These are phyloP conservation scores for Boletus huronensis DNA, from an alignment of 768 basidiomycete genomes.

Conservation along the genomic window DNA sequence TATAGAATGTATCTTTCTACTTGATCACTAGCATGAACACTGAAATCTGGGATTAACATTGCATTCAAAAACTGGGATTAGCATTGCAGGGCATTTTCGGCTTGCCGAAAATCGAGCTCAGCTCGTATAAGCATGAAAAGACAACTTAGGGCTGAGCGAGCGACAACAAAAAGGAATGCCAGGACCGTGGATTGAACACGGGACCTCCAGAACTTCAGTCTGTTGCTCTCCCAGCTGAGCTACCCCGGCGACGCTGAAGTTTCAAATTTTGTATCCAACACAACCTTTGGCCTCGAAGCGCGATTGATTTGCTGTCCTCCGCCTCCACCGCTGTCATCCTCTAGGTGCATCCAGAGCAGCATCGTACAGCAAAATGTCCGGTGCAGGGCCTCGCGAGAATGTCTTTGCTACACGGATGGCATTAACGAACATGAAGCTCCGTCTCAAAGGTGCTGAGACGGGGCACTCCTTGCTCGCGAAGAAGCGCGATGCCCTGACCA, in stretches of 20 bases:
- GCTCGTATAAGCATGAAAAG: no score
- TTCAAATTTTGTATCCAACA: rapidly evolving
- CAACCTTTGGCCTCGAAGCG: no score
- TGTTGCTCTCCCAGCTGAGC: conserved; percentile 77
- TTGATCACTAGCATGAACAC: no score
- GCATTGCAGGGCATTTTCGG: no score
- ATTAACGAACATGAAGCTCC: conserved; percentile 85
- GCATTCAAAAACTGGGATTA: no score
- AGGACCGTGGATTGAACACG: conserved; percentile 78
- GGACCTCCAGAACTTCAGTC: conserved; percentile 75
- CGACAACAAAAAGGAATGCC: conserved; percentile 40
- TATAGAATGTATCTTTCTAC: no score
- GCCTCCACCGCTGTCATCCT: not conserved
- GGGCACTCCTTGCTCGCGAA: conserved; percentile 95
- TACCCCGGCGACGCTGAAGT: conserved; percentile 44
- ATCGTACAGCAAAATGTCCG: conserved; percentile 57
- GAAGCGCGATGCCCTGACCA: conserved; percentile 96
- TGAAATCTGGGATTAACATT: no score
- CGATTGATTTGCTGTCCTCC: not conserved
- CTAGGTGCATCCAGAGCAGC: not conserved
- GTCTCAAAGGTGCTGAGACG: conserved; percentile 89
- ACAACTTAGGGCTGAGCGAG: no score
- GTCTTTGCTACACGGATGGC: conserved; percentile 98
- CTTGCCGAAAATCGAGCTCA: no score
- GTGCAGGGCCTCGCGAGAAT: conserved; percentile 85